A percentile compares a stretch with the other conserved stretches of the same genome.
Conservation (phyloP, 805 yeast genomes). For the Vanderwaltozyma verrucispora region DNA sequence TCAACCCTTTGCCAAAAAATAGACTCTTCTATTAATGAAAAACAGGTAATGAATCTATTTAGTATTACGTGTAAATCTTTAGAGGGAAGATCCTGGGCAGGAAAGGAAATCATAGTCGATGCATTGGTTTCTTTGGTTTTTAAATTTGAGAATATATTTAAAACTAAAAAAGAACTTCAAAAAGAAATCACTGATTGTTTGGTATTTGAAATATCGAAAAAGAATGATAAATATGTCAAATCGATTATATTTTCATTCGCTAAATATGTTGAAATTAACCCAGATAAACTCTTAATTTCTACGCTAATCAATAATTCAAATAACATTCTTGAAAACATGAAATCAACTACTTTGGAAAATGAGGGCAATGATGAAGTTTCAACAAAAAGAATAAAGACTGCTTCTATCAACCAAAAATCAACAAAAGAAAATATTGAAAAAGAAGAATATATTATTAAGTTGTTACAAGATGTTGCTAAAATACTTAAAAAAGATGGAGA, state of each 20-base stretch:
- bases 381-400: conserved; percentile 15
- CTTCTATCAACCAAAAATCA: conserved; percentile 30
- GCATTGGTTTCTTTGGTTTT: conserved; percentile 53
- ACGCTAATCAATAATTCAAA: conserved; percentile 25
- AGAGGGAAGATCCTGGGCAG: conserved; percentile 77
- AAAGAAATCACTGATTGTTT: conserved; percentile 36
- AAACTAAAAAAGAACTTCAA: conserved; percentile 24
- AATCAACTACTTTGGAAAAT: conserved; percentile 25
- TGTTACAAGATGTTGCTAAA: conserved; percentile 30
- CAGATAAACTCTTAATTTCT: conserved; percentile 10
- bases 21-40: conserved; percentile 22
- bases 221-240: conserved; percentile 53
- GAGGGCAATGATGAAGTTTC: conserved; percentile 16
- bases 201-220: conserved; percentile 51
- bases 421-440: conserved; percentile 33
- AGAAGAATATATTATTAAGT: conserved; percentile 38
- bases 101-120: conserved; percentile 67
- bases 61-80: conserved; percentile 47
- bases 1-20: conserved; percentile 45
- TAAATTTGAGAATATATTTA: conserved; percentile 34
- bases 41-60: conserved; percentile 34
- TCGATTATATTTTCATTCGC: conserved; percentile 46
- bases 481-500: conserved; percentile 21
- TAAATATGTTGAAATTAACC: conserved; percentile 34
- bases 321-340: conserved; percentile 31